phyloP scores from a whole-genome alignment of 2,329 filamentous ascomycete species.

The Cytospora paraplurivora region DNA sequence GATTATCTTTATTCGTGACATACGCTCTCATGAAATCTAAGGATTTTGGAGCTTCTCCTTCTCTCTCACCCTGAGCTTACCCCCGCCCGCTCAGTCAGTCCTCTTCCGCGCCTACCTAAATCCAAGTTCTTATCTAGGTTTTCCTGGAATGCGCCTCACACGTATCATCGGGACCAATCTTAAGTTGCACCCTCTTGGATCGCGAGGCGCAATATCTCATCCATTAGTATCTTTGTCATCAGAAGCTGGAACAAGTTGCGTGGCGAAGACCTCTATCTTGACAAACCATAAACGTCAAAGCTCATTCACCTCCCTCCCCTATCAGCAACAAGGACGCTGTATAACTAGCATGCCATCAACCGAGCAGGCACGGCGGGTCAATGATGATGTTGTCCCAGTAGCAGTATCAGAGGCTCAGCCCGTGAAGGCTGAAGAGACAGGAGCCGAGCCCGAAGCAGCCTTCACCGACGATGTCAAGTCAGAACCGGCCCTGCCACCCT shows the following conservation, averaged over 20 bases:
- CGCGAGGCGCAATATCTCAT: not conserved
- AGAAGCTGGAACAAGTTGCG: not conserved
- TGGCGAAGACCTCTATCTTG: not conserved
- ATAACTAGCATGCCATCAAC: conserved; percentile 17
- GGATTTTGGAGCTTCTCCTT: too few relatives aligned
- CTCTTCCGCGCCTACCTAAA: not conserved
- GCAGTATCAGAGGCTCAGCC: not conserved
- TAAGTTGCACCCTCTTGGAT: not conserved
- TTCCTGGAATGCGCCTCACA: not conserved
- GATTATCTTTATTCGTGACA: not conserved
- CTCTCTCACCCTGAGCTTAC: not conserved
- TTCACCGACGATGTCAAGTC: conserved; percentile 1
- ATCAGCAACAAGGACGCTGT: conserved; percentile 1
- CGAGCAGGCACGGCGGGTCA: not conserved
- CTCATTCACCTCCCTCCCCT: not conserved
- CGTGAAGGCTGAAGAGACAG: not conserved
- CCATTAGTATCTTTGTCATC: not conserved
- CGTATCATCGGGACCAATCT: not conserved
- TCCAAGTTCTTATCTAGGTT: not conserved
- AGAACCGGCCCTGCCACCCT: conserved; percentile 53
- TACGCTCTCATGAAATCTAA: not conserved
- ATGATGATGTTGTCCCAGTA: not conserved
- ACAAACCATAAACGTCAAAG: not conserved
- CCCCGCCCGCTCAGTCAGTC: not conserved
- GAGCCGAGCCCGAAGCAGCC: conserved; percentile 2